Percentiles rank a stretch among this genome's conserved stretches.
Conservation (phyloP, 768 basidiomycete species). For the Serendipita sp. region DNA sequence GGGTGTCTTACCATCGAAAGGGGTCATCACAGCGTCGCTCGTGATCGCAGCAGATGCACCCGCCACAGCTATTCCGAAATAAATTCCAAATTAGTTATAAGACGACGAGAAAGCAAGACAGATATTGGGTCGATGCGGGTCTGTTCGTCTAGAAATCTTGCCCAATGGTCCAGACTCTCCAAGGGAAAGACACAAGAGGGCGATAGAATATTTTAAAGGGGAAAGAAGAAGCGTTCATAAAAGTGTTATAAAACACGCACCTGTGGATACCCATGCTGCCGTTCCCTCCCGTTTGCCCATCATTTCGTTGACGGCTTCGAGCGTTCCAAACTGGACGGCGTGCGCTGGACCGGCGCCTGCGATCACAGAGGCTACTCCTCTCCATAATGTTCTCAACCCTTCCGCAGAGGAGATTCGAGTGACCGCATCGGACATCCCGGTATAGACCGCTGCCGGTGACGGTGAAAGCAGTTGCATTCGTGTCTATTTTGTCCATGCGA, state of each 20-base stretch:
- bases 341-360: constrained; percentile 96
- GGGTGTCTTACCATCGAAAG: constrained; percentile 73
- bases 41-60: constrained; percentile 91
- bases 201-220: too few relatives aligned
- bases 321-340: constrained; percentile 91
- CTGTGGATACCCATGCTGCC: constrained; percentile 78
- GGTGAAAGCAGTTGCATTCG: constrained; percentile 97
- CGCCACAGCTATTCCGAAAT: constrained; percentile 48
- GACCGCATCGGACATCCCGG: constrained; percentile 80
- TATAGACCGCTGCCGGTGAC: constrained; percentile 73
- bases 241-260: constrained; percentile 32
- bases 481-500: constrained; percentile 39
- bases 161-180: constrained; percentile 1
- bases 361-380: constrained; percentile 91
- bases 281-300: constrained; percentile 56
- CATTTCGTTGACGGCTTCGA: constrained; percentile 89
- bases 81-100: not conserved
- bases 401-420: constrained; percentile 88
- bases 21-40: constrained; percentile 97
- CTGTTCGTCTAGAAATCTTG: not conserved
- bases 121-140: not conserved
- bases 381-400: constrained; percentile 81
- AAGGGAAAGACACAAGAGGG: not conserved
- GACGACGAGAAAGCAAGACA: not conserved
- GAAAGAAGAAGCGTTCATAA: too few relatives aligned